Base-by-base conservation (phyloP, 306 rosid species). In the Hippophae gyantsensis region DNA sequence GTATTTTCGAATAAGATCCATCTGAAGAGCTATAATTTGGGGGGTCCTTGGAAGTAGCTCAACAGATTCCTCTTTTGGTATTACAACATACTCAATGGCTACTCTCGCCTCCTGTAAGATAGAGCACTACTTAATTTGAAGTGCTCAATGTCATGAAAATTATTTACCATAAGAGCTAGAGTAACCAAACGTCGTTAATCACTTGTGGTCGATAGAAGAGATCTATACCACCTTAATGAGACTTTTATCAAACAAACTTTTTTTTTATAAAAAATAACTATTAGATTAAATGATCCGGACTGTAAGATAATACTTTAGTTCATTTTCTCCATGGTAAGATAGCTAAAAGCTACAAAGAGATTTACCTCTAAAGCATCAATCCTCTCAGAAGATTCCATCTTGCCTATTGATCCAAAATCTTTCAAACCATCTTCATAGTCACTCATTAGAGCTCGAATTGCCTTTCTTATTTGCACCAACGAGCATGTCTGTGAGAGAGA, bases 291-390 rank as follows among this genome's bases (percentile, higher is more conserved):
- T 7, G 69, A 47, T 66, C 60, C 68, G 67, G 42, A 61, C 57
- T 12, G 56, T 18, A 7, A 23, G 23, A 58, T 32, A 48, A 9
- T 10, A 11, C 13, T 43, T 55, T 57, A 3, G 45, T 52, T 42
- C 47, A 40, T 53, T 42, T 43, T 12, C 18, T 48, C 9, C 5
- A 56, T 18, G 45, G 23, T 23, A 42, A 40, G 4, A 12, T 41
- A 38, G 48, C 23, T 10, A 52, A 57, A 44, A 13, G 3, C 45
- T 6, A 10, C 8, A 26, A 18, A 48, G 11, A 7, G 27, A 7
- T 23, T 78, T 83, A 88, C 96, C 96, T 92, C 96, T 67, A 88
- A 70, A 42, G 99, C 96, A 77, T 92, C 95, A 58, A 67, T 74
- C 74, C 75, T 85, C 84, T 85, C 95, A 4, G 85, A 75, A 38